Percentiles rank a stretch among this genome's conserved stretches.
Evolutionary conservation across 306 rosid genomes (phyloP).

Genomic region (Mimosa pudica): DNA sequence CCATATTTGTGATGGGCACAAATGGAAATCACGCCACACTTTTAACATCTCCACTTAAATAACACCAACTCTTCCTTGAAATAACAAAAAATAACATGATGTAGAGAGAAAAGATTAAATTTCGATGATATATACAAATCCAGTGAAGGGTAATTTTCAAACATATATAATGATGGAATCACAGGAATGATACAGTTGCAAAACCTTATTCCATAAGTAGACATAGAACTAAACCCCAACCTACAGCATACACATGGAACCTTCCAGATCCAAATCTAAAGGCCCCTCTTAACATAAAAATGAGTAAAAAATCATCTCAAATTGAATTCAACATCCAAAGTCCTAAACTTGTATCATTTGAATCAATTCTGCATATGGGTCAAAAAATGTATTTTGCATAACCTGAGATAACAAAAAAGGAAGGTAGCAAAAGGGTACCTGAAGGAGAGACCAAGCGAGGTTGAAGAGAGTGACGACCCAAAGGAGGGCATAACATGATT

Average conservation of each 20-base stretch:
- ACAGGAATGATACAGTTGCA: background rate
- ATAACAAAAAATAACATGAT: background rate
- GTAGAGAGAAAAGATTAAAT: background rate
- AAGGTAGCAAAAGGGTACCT: conserved; percentile 40
- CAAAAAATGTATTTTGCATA: no score
- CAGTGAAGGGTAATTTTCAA: background rate
- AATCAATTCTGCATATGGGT: no score
- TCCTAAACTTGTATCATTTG: background rate
- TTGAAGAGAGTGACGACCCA: conserved; percentile 64
- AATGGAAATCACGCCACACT: background rate
- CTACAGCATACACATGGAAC: background rate
- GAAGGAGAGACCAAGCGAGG: conserved; percentile 69
- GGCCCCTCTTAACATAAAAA: background rate
- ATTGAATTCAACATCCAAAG: background rate
- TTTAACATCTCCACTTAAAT: background rate
- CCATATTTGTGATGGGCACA: background rate
- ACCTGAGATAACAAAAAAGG: no score
- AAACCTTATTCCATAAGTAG: background rate
- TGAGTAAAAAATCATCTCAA: no score
- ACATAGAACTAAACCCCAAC: background rate
- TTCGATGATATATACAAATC: background rate
- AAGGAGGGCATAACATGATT: conserved; percentile 66
- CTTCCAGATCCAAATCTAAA: background rate
- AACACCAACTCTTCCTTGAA: conserved; percentile 21
- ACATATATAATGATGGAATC: background rate